Evolutionary conservation across 2,329 filamentous ascomycete species (phyloP), one percentile per base, ranked within the genome.

Genomic region (Trichoderma asperellum): DNA sequence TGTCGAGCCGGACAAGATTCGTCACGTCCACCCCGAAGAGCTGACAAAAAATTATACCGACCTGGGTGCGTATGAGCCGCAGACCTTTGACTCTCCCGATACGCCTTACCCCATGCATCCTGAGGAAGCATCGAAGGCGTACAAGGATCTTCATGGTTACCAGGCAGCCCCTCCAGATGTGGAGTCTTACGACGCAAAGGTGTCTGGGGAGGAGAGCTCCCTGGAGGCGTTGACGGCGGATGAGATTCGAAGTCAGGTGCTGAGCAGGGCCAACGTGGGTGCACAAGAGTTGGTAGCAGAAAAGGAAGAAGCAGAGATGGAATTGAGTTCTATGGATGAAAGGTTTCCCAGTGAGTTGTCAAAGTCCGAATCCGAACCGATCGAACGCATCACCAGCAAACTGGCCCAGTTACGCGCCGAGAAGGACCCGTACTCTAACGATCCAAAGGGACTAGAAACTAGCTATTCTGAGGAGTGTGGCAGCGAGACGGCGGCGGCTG

Each of bases 391-490:
- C 61, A 32, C 65, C 57, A 47, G 47, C 55, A 59, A 61, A 52
- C 32, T 56, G 27, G 47, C 14, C 62, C n/a, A 68, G 27, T 37
- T 70, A 12, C 74, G 71, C 37, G 62, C 71, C 8, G 73, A 77
- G 64, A 70, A 72, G 58, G 82, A 85, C 60, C 73, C 75, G 0
- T 84, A 83, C 74, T 84, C 83, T 16, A 82, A 78, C 37, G 76
- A 80, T 40, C 81, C 84, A 0, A 81, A 85, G 72, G 84, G 84
- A 4, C 75, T 86, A 40, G 82, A 87, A 71, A 83, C 80, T 7
- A 83, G 81, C 49, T 86, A 83, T 72, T 74, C 75, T 4, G 78
- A 83, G 69, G 85, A 87, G 71, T 78, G 77, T 63, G 79, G 77
- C 7, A 73, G 72, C 32, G 68, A 78, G 7, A 77, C 79, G 0